Conservation (phyloP, 2,329 filamentous ascomycete species). For the Periconia sp. region DNA sequence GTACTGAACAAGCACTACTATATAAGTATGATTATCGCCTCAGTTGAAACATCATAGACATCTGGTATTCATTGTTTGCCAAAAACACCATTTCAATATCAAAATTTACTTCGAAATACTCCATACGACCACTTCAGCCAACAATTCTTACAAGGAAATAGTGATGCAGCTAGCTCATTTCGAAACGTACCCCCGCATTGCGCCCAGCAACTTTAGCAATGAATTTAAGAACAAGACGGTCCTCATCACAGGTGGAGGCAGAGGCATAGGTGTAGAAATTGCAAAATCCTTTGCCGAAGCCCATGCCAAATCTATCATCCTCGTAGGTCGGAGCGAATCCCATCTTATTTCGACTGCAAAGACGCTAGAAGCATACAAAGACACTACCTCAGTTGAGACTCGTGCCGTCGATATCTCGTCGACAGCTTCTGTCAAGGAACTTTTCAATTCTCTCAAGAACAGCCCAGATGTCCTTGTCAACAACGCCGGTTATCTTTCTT, state of each 20-base stretch:
- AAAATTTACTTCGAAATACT: no score
- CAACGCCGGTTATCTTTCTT: not conserved
- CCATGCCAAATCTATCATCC: slow-evolving; percentile 10
- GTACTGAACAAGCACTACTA: no score
- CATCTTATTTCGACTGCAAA: not conserved
- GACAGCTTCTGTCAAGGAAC: not conserved
- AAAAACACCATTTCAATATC: no score
- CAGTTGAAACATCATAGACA: no score
- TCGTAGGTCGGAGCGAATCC: slow-evolving; percentile 24
- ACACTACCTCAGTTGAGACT: slow-evolving; percentile 1
- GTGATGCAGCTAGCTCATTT: no score
- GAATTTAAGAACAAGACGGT: slow-evolving; percentile 15
- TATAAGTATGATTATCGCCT: no score
- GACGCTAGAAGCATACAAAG: not conserved
- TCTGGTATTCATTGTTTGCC: no score
- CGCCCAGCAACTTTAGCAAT: no score
- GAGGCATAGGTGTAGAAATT: slow-evolving; percentile 6
- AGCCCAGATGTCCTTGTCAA: slow-evolving; percentile 1
- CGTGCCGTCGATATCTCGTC: not conserved
- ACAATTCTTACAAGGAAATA: no score
- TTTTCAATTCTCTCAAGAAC: not conserved
- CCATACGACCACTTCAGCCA: no score
- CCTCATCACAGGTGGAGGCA: slow-evolving; percentile 39
- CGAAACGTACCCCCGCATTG: no score
- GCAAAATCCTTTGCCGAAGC: slow-evolving; percentile 4